phyloP scores from a whole-genome alignment of 2,329 filamentous ascomycete genomes.

The Paecilomyces formosus region DNA sequence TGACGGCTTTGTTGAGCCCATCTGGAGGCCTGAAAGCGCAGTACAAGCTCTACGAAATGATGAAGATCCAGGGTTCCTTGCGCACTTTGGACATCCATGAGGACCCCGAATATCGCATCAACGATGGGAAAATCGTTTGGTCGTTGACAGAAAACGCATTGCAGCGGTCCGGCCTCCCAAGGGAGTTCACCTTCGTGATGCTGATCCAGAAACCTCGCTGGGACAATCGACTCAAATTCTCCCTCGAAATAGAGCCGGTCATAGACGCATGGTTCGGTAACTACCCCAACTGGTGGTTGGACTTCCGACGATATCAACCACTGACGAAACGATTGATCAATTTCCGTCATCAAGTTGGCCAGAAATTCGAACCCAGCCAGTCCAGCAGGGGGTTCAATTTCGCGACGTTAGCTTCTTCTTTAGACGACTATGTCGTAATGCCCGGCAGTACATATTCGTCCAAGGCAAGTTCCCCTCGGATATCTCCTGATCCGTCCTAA shows the following conservation, averaged over 20 bases:
- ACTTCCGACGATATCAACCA: conserved; percentile 31
- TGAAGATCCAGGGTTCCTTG: conserved; percentile 42
- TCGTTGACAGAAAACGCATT: conserved; percentile 44
- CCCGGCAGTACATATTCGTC: conserved; percentile 34
- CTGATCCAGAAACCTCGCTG: conserved; percentile 38
- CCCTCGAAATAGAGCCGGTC: conserved; percentile 36
- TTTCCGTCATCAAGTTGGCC: conserved; percentile 37
- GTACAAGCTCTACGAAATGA: conserved; percentile 43
- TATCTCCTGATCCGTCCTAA: neutral
- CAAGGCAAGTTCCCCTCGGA: conserved; percentile 9
- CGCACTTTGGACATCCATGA: conserved; percentile 31
- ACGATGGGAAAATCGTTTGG: conserved; percentile 43
- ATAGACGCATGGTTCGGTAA: conserved; percentile 33
- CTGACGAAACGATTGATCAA: conserved; percentile 28
- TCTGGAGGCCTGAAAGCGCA: conserved; percentile 32
- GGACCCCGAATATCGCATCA: conserved; percentile 30
- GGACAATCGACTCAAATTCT: conserved; percentile 30
- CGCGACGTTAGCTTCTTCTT: conserved; percentile 30
- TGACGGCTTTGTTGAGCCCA: conserved; percentile 36
- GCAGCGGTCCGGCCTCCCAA: conserved; percentile 42
- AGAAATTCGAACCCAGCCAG: conserved; percentile 33
- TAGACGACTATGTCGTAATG: conserved; percentile 41
- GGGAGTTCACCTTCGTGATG: conserved; percentile 47
- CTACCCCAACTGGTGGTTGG: conserved; percentile 35
- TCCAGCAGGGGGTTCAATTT: conserved; percentile 38